phyloP scores from a whole-genome alignment of 2,329 filamentous ascomycete species.

The Echinosphaeria canescens region DNA sequence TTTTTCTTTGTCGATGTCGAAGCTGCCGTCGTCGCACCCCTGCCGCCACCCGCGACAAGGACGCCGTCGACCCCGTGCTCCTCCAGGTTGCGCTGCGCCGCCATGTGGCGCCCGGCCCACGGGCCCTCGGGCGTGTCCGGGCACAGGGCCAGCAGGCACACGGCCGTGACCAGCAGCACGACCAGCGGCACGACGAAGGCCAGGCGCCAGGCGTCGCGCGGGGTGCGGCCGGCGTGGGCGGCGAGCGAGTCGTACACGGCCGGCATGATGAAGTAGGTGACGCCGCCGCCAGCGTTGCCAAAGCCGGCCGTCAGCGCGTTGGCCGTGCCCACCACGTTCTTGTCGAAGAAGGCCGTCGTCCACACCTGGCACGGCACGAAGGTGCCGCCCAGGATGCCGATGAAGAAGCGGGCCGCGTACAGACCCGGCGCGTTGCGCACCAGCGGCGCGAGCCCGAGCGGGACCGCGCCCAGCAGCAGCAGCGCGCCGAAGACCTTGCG shows the following conservation, averaged over 20 bases:
- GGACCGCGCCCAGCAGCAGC: slow-evolving; percentile 59
- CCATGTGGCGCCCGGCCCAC: slow-evolving; percentile 52
- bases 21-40: too few relatives aligned
- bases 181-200: slow-evolving; percentile 71
- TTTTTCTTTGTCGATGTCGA: too few relatives aligned
- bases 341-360: slow-evolving; percentile 86
- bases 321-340: slow-evolving; percentile 73
- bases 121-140: slow-evolving; percentile 66
- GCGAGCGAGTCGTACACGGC: slow-evolving; percentile 67
- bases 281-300: slow-evolving; percentile 74
- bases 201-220: slow-evolving; percentile 62
- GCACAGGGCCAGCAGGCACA: slow-evolving; percentile 51
- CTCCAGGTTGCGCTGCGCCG: slow-evolving; percentile 27
- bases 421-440: slow-evolving; percentile 45
- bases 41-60: slow-evolving; percentile 22
- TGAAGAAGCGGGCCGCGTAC: slow-evolving; percentile 58
- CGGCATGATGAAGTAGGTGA: slow-evolving; percentile 90
- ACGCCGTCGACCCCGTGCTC: slow-evolving; percentile 20
- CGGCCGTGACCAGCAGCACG: slow-evolving; percentile 42
- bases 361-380: slow-evolving; percentile 84
- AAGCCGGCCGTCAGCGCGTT: slow-evolving; percentile 72
- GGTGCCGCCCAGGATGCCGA: slow-evolving; percentile 55
- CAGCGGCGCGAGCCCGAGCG: slow-evolving; percentile 62
- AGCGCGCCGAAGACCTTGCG: slow-evolving; percentile 59
- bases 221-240: slow-evolving; percentile 28